phyloP scores from a whole-genome alignment of 2,329 filamentous ascomycete species.

The Fonsecaea pugnacius region DNA sequence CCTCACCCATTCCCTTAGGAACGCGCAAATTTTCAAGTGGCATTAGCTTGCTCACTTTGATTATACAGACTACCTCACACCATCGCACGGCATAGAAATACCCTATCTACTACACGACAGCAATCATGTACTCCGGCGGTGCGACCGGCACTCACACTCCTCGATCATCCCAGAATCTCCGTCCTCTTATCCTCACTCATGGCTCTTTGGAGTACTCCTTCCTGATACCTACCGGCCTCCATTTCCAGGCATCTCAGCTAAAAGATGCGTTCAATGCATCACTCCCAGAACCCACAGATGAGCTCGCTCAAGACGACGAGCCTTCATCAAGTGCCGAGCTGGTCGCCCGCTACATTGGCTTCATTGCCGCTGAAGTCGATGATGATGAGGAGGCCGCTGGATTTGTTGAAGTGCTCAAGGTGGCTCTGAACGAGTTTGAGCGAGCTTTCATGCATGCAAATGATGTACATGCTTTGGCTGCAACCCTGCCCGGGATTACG shows the following conservation, averaged over 20 bases:
- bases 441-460: slow-evolving; percentile 92
- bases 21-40: slow-evolving; percentile 31
- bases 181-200: slow-evolving; percentile 86
- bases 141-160: slow-evolving; percentile 96
- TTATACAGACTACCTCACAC: slow-evolving; percentile 3
- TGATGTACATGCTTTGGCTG: slow-evolving; percentile 89
- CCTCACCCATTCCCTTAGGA: slow-evolving; percentile 21
- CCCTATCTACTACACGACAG: slow-evolving; percentile 11
- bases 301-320: slow-evolving; percentile 97
- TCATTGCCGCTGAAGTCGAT: slow-evolving; percentile 84
- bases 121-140: slow-evolving; percentile 39
- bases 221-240: slow-evolving; percentile 89
- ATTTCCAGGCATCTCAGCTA: slow-evolving; percentile 94
- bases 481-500: slow-evolving; percentile 83
- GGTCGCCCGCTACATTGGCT: slow-evolving; percentile 90
- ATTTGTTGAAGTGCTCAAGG: slow-evolving; percentile 89
- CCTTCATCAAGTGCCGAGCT: slow-evolving; percentile 94
- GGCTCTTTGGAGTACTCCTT: slow-evolving; percentile 96
- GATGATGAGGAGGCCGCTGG: slow-evolving; percentile 86
- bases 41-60: slow-evolving; percentile 39
- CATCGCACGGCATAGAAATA: slow-evolving; percentile 2
- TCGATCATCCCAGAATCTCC: slow-evolving; percentile 87
- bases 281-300: slow-evolving; percentile 89
- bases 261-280: slow-evolving; percentile 86
- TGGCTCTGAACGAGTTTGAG: slow-evolving; percentile 95